Evolutionary conservation across 768 basidiomycete genomes (phyloP), one percentile per base, ranked within the genome.

Genomic region (Hericium erinaceus): DNA sequence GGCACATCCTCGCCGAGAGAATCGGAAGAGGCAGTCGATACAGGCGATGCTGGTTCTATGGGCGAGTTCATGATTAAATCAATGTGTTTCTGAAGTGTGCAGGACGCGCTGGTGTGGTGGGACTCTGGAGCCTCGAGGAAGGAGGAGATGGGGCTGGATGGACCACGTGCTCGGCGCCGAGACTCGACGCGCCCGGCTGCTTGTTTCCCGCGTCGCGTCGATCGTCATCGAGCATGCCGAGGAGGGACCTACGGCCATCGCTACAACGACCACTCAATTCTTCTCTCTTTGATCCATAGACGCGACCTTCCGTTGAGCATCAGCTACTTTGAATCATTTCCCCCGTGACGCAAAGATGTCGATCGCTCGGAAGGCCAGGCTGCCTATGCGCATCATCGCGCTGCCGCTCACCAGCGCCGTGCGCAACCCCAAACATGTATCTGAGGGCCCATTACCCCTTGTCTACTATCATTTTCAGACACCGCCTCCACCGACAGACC

Each of bases 341-440:
- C 20, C 5, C 44, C n/a, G 20, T 15, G 15, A n/a, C 16, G 12
- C 28, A n/a, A 41, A 28, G 39, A 63, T 63, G 60, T 63, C 62
- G 26, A 9, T 63, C 33, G 2, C 54, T 39, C 37, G 57, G 33
- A 63, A 61, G 53, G 33, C 60, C 9, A 61, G 57, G 48, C 20
- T 63, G 26, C 62, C 72, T 18, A 69, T 79, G 69, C 78, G 78
- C 55, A 77, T 79, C 60, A 67, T 78, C 54, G 74, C 78, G 52
- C 72, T 79, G n/a, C 78, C 78, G 52, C 68, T 79, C 55, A 58
- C 68, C 3, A 67, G 65, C 54, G 54, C 52, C 39, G 60, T 70
- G 38, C 62, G 59, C 38, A 46, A 54, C n/a, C 39, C 60, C 18
- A 38, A 22, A 37, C 56, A 52, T 40, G 28, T 51, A 9, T 39